Conservation (phyloP, 345 rosid species). For the Raphanus raphanistrum region DNA sequence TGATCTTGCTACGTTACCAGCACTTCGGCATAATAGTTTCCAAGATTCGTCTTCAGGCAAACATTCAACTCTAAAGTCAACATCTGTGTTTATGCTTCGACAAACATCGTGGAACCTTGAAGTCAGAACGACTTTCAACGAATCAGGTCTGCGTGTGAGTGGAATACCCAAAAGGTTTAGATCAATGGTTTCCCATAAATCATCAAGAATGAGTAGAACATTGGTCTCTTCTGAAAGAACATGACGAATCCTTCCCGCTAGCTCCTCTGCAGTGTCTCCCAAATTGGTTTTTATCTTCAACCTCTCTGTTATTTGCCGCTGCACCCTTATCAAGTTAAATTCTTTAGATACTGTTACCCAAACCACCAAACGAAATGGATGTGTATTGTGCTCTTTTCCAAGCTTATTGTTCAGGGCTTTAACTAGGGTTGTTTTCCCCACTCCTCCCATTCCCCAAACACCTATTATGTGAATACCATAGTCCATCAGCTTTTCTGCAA, state of each 20-base stretch:
- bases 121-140: constrained; percentile 26
- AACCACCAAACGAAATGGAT: constrained; percentile 36
- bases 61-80: constrained; percentile 31
- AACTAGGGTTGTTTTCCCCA: constrained; percentile 43
- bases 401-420: constrained; percentile 39
- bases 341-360: constrained; percentile 38
- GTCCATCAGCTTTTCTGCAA: not conserved
- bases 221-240: constrained; percentile 10
- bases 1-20: constrained; percentile 27
- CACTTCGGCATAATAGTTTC: constrained; percentile 38
- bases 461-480: constrained; percentile 20
- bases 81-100: constrained; percentile 28
- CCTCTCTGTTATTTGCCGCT: constrained; percentile 35
- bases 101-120: constrained; percentile 37
- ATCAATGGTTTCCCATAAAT: constrained; percentile 40
- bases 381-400: not conserved
- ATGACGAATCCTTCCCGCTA: constrained; percentile 13
- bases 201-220: constrained; percentile 41
- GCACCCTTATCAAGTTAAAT: constrained; percentile 28
- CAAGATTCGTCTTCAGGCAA: constrained; percentile 28
- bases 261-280: constrained; percentile 16
- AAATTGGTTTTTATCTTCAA: constrained; percentile 1
- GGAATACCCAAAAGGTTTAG: constrained; percentile 38
- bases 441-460: constrained; percentile 42
- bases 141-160: not conserved